phyloP scores from a whole-genome alignment of 306 rosid species.

The Trifolium dubium region DNA sequence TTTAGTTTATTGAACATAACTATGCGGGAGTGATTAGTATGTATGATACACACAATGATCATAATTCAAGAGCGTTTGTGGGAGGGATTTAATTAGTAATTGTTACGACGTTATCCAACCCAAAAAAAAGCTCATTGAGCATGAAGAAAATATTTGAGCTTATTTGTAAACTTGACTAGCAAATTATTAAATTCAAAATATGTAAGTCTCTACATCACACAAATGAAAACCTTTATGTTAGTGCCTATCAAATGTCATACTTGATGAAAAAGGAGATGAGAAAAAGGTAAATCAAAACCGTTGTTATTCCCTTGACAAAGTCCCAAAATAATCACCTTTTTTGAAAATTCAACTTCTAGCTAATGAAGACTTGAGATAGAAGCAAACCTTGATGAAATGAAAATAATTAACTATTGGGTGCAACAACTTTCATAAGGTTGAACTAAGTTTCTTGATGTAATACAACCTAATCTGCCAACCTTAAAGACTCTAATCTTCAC shows the following conservation, averaged over 20 bases:
- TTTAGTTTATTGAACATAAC: no score
- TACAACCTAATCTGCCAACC: constrained; percentile 78
- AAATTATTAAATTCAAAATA: not conserved
- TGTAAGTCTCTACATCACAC: not conserved
- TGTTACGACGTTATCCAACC: no score
- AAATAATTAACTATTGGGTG: constrained; percentile 74
- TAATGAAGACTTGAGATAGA: constrained; percentile 64
- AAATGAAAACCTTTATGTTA: not conserved
- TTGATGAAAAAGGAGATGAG: constrained; percentile 16
- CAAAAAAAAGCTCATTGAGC: not conserved
- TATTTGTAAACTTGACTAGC: not conserved
- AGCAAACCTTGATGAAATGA: constrained; percentile 47
- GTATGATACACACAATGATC: no score
- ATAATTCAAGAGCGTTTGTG: no score
- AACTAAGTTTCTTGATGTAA: constrained; percentile 58
- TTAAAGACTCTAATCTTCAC: constrained; percentile 46
- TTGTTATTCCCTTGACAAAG: constrained; percentile 30
- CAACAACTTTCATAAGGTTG: constrained; percentile 81
- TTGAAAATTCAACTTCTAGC: constrained; percentile 44
- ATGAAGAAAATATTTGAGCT: not conserved
- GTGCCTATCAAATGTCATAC: constrained; percentile 21
- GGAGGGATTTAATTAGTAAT: no score
- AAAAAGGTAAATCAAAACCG: constrained; percentile 5
- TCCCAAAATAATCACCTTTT: constrained; percentile 38
- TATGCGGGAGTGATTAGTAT: no score